Evolutionary conservation across 1,284 basidiomycete species (phyloP).

Genomic region (Cryptococcus sp.): DNA sequence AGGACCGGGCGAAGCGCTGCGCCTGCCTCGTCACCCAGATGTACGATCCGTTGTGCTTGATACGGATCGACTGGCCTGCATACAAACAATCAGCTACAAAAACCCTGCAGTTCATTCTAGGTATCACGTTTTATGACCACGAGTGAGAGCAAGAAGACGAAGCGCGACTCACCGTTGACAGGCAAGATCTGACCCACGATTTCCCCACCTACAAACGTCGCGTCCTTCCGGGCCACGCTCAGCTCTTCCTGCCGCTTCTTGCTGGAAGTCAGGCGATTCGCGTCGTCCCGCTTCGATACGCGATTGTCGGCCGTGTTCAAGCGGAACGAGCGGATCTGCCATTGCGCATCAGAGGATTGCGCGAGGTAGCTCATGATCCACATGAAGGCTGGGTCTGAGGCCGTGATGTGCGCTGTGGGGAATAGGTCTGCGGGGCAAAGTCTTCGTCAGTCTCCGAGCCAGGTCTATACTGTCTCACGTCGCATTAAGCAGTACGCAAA

Average conservation of each 20-base stretch:
- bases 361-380: conserved; percentile 34
- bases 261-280: too few relatives aligned
- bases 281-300: neutral
- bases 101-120: too few relatives aligned
- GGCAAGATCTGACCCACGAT: conserved; percentile 32
- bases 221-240: too few relatives aligned
- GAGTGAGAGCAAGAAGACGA: too few relatives aligned
- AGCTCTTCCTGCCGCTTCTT: too few relatives aligned
- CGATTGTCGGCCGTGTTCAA: conserved; percentile 23
- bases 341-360: conserved; percentile 26
- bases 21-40: conserved; percentile 23
- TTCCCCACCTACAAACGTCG: conserved; percentile 5
- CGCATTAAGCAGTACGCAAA: too few relatives aligned
- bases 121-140: too few relatives aligned
- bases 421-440: conserved; percentile 13
- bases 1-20: conserved; percentile 6
- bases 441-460: too few relatives aligned
- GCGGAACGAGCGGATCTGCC: conserved; percentile 28
- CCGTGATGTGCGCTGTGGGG: conserved; percentile 28
- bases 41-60: conserved; percentile 20
- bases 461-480: too few relatives aligned
- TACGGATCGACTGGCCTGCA: conserved; percentile 13
- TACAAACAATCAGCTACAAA: neutral
- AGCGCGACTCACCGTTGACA: conserved; percentile 22
- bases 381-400: conserved; percentile 25